Percentiles rank a stretch among this genome's conserved stretches.
Conservation (phyloP, 2,329 filamentous ascomycete genomes). For the Polytolypa hystricis region DNA sequence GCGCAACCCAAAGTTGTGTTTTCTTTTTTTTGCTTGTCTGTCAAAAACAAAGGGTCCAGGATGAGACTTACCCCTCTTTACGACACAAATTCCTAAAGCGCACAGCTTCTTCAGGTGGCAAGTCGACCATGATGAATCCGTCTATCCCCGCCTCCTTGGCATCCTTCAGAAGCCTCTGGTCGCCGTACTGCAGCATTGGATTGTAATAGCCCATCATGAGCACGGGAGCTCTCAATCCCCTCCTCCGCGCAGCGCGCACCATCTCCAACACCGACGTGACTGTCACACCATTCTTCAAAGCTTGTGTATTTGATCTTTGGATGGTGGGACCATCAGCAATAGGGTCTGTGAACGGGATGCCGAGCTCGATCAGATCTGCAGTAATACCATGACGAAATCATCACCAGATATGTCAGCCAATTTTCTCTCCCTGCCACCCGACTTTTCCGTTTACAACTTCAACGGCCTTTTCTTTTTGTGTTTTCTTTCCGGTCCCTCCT, state of each 20-base stretch:
- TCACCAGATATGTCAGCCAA: too few relatives aligned
- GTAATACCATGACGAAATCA: too few relatives aligned
- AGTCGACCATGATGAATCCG: constrained; percentile 91
- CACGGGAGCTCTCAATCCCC: constrained; percentile 69
- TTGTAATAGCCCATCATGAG: constrained; percentile 99
- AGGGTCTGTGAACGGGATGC: constrained; percentile 92
- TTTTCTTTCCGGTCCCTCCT: too few relatives aligned
- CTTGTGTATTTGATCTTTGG: constrained; percentile 85
- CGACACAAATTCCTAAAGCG: constrained; percentile 79
- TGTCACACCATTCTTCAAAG: constrained; percentile 79
- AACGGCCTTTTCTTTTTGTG: too few relatives aligned
- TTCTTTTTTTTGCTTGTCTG: not conserved
- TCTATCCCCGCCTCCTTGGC: constrained; percentile 77
- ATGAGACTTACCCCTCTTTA: constrained; percentile 52
- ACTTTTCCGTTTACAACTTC: too few relatives aligned
- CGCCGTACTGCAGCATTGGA: constrained; percentile 84
- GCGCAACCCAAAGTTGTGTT: too few relatives aligned
- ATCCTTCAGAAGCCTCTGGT: constrained; percentile 77
- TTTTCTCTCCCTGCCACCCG: too few relatives aligned
- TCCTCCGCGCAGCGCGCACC: constrained; percentile 66
- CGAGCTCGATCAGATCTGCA: constrained; percentile 88
- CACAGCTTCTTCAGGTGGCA: constrained; percentile 91
- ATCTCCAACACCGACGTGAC: constrained; percentile 69
- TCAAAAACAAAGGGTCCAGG: constrained; percentile 1
- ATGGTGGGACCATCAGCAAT: constrained; percentile 97